Evolutionary conservation across 2,329 filamentous ascomycete genomes (phyloP), one percentile per base, ranked within the genome.

Genomic region (Ampelomyces quisqualis): DNA sequence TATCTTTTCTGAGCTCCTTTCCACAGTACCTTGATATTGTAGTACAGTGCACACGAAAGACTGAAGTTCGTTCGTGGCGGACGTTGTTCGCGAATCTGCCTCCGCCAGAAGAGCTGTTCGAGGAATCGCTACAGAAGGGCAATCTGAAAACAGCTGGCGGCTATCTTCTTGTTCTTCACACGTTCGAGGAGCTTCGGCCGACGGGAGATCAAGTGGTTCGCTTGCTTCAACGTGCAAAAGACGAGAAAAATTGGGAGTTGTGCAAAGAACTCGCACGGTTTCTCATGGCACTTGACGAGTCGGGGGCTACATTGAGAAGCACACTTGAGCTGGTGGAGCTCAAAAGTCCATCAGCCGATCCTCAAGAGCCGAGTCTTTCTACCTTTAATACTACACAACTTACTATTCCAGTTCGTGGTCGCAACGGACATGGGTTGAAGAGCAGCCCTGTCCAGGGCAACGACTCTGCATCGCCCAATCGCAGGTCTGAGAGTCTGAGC

Each of bases 191-290:
- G 32, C 41, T 71, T 5, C 72, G 74, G 38, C 77, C 82, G 2
- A 85, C 83, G 14, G 84, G 82, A 10, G 84, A 88, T 56, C 86
- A 91, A 62, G 84, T 90, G 14, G 86, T 95, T 3, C 80, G 90
- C 9, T 73, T 98, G 17, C 78, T 98, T 42, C 82, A 81, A 21
- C 77, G 87, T 34, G 93, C 91, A 1, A 91, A 90, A 58, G 77
- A 82, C 21, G 89, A 90, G 65, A 82, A 84, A 34, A 91, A 97
- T 61, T 98, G 90, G 90, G 90, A 97, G 56, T 73, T 98, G 19
- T 97, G 93, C 71, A 93, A 90, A 57, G 93, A 98, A 67, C 77
- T 98, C 19, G 90, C 93, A 8, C 78, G 91, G n/a, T 98, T 98
- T 69, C 72, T 98, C 41, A 90, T 94, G 32, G 91, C 91, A 4